Evolutionary conservation across 768 basidiomycete species (phyloP).

Genomic region (Polyporus arcularius): DNA sequence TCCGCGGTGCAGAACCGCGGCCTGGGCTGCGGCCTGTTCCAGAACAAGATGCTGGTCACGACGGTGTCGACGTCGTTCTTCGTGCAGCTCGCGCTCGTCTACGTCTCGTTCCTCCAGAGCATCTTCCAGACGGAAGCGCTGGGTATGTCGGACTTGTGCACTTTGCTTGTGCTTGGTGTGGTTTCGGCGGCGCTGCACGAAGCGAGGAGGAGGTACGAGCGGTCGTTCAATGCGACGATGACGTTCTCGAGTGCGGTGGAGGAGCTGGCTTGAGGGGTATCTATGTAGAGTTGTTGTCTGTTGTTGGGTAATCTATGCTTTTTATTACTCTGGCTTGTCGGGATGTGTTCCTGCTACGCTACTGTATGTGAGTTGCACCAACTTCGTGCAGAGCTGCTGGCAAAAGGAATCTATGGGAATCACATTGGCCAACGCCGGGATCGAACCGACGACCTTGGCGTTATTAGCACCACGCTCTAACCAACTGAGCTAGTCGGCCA

Average conservation of each 20-base stretch:
- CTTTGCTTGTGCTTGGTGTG: slow-evolving; percentile 67
- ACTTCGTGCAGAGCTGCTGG: no score
- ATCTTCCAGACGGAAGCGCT: slow-evolving; percentile 94
- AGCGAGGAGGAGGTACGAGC: slow-evolving; percentile 74
- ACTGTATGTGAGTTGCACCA: no score
- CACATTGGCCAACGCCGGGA: slow-evolving; percentile 23
- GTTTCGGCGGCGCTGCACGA: slow-evolving; percentile 76
- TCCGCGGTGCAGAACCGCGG: slow-evolving; percentile 95
- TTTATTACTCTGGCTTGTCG: neutral
- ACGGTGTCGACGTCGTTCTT: slow-evolving; percentile 88
- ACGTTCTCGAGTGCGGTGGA: slow-evolving; percentile 53
- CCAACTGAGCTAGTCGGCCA: slow-evolving; percentile 92
- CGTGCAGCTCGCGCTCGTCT: slow-evolving; percentile 83
- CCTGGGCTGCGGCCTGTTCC: slow-evolving; percentile 76
- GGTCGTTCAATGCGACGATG: slow-evolving; percentile 55
- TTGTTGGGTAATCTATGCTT: neutral
- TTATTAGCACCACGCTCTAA: slow-evolving; percentile 91
- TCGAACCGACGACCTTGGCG: slow-evolving; percentile 27
- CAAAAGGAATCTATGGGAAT: neutral
- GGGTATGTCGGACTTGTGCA: slow-evolving; percentile 61
- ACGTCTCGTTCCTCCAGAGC: slow-evolving; percentile 87
- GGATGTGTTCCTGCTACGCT: no score
- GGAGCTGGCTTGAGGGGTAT: slow-evolving; percentile 51
- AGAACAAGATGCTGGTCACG: slow-evolving; percentile 87
- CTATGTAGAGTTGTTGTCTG: neutral